Evolutionary conservation across 768 basidiomycete genomes (phyloP), one percentile per base, ranked within the genome.

Genomic region (Pisolithus orientalis): DNA sequence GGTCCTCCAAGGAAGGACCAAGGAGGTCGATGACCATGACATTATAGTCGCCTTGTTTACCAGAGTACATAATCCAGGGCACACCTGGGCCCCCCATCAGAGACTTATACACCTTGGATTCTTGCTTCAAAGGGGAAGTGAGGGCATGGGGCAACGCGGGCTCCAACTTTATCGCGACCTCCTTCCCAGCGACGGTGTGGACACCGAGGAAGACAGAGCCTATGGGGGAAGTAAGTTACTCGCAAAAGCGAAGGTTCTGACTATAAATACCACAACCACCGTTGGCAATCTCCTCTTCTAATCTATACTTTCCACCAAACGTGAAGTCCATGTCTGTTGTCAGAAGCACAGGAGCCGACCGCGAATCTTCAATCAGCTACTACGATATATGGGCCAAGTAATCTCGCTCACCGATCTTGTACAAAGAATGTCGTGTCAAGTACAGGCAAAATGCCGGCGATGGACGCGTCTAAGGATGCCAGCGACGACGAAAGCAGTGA

Each of bases 1-100:
- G 78, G 70, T 91, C 89, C 59, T 92, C 90, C 47, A 92, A 74
- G 3, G 85, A 86, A 3, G 94, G 93, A 0, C 95, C 95, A 38
- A 99, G 80, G 27, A 98, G 80, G 75, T 98, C 95, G 63, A 97
- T 93, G 64, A 98, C 90, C 79, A 99, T 90, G 61, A 97, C 94
- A 64, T 98, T 97, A 73, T 94, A 97, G 68, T 94, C 84, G 29
- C 87, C 94, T 64, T 94, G 85, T 55, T 82, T 85, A 29, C 92
- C 92, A 5, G 86, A 90, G 83, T 90, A 93, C 76, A 92, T 84
- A 57, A 94, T 87, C 82, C 89, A 93, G 1, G 91, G 91, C 0
- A 94, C 88, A 39, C 91, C 91, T 27, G 86, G 83, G 45, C 87
- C 90, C 40, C 92, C 91, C 78, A 87, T 88, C 55, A 94, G 80